These are phyloP conservation scores for Ensete glaucum DNA, from an alignment of 176 grass and related monocot genomes.

Conservation along the genomic window DNA sequence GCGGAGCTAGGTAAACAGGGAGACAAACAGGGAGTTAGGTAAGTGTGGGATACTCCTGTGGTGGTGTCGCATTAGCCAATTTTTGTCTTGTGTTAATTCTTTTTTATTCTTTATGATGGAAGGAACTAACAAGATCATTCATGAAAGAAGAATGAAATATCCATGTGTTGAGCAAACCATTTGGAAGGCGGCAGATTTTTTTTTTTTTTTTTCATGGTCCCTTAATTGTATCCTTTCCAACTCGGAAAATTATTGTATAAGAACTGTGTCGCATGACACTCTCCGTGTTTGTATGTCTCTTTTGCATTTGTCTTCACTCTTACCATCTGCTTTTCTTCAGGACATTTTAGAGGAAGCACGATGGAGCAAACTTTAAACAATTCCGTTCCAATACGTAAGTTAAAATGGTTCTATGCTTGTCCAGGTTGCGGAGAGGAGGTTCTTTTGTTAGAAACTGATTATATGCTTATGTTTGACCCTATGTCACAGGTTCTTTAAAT, in stretches of 20 bases:
- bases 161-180: background rate
- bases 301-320: background rate
- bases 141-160: background rate
- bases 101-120: background rate
- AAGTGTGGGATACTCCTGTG: background rate
- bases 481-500: conserved; percentile 13
- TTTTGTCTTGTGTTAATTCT: background rate
- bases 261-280: background rate
- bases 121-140: no score
- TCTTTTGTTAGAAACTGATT: background rate
- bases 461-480: conserved; percentile 1
- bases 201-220: background rate
- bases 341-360: background rate
- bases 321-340: background rate
- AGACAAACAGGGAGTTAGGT: background rate
- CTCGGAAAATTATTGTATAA: background rate
- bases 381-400: conserved; percentile 8
- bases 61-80: background rate
- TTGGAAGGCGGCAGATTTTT: background rate
- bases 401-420: background rate
- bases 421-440: background rate
- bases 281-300: background rate
- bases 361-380: background rate
- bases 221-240: background rate
- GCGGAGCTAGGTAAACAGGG: background rate